Conservation (phyloP, 768 basidiomycete species). For the Hypsizygus marmoreus region DNA sequence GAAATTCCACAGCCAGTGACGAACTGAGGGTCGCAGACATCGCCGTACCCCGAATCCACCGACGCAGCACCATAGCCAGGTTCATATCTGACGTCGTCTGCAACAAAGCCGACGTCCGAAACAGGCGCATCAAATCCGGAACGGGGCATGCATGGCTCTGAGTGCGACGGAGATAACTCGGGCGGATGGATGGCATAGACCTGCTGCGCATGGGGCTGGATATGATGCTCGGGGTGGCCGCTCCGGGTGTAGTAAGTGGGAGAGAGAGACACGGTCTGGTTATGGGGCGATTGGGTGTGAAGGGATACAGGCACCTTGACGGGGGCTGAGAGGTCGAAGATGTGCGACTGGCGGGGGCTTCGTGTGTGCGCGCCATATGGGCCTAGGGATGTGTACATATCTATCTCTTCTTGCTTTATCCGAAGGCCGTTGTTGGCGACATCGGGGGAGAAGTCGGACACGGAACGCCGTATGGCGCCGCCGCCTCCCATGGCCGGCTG, state of each 20-base stretch:
- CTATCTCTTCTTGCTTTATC: constrained; percentile 14
- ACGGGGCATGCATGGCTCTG: constrained; percentile 2
- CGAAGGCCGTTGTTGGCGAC: background rate
- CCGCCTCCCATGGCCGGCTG: background rate
- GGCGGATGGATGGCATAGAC: constrained; percentile 8
- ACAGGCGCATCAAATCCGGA: constrained; percentile 6
- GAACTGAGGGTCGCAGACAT: constrained; percentile 16
- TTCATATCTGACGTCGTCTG: constrained; percentile 9
- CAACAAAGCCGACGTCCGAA: constrained; percentile 6
- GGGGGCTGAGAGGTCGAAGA: constrained; percentile 16
- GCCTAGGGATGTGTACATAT: constrained; percentile 6
- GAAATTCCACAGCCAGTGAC: constrained; percentile 1
- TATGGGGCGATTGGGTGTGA: background rate
- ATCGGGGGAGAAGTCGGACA: constrained; percentile 5
- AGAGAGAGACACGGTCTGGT: background rate
- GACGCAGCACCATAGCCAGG: constrained; percentile 1
- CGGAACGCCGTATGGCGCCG: constrained; percentile 3
- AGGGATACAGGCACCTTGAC: background rate
- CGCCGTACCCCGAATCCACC: constrained; percentile 5
- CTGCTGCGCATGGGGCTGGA: constrained; percentile 5
- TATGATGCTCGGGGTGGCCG: constrained; percentile 2
- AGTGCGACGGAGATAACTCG: constrained; percentile 4
- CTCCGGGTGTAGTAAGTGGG: constrained; percentile 10
- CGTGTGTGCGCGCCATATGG: constrained; percentile 5
- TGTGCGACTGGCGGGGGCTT: constrained; percentile 11